phyloP scores from a whole-genome alignment of 495 filamentous ascomycete species.

The Margaritispora aquatica region DNA sequence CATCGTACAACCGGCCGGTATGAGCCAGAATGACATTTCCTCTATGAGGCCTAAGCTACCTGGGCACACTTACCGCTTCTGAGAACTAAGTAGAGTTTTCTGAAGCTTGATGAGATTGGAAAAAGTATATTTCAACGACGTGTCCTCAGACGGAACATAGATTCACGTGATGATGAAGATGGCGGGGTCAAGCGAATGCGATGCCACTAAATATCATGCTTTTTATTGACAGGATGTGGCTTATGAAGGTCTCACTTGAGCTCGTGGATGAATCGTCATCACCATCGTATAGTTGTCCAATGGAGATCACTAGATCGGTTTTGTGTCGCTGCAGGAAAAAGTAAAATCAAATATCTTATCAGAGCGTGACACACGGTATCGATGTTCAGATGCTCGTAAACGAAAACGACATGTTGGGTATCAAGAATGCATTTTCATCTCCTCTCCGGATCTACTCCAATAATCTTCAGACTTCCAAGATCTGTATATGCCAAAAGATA shows the following conservation, averaged over 20 bases:
- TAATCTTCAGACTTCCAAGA: constrained; percentile 69
- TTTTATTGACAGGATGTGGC: background rate
- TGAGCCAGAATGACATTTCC: constrained; percentile 6
- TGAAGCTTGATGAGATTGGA: background rate
- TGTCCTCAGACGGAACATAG: background rate
- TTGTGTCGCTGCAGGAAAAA: too few relatives aligned
- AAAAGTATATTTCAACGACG: constrained; percentile 9
- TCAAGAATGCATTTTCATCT: constrained; percentile 12
- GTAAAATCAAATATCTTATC: too few relatives aligned
- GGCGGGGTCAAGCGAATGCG: background rate
- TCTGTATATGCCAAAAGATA: constrained; percentile 92
- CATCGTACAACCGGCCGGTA: background rate
- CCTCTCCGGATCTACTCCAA: constrained; percentile 25
- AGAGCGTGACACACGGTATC: too few relatives aligned
- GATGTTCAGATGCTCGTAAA: too few relatives aligned
- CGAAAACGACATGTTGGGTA: background rate
- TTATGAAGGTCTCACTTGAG: background rate
- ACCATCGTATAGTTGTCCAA: too few relatives aligned
- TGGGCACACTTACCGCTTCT: background rate
- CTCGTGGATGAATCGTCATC: background rate
- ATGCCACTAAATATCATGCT: too few relatives aligned
- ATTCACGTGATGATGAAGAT: background rate
- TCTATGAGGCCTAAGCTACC: constrained; percentile 2
- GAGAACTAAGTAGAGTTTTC: too few relatives aligned
- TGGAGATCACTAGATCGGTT: too few relatives aligned